phyloP scores from a whole-genome alignment of 139 green algal genomes.

The Diplosphaera chodatii region DNA sequence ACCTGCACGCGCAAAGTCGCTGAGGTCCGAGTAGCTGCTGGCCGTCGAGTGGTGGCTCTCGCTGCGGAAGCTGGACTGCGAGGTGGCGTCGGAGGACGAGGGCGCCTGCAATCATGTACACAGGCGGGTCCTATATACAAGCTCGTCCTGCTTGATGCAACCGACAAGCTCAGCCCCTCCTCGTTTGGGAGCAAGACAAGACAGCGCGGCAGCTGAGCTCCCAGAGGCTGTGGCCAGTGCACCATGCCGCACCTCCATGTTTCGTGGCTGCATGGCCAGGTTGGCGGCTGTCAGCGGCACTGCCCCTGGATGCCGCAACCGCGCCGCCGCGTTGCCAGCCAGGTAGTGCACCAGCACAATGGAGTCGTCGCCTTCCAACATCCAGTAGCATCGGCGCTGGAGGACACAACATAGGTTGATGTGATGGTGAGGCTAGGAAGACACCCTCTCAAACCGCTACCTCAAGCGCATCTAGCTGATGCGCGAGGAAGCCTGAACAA shows the following conservation, averaged over 20 bases:
- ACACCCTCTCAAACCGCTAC: too few relatives aligned
- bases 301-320: background rate
- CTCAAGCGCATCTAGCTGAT: too few relatives aligned
- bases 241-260: background rate
- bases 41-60: background rate
- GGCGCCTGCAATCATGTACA: background rate
- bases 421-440: too few relatives aligned
- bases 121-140: too few relatives aligned
- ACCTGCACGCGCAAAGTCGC: background rate
- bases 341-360: constrained; percentile 53
- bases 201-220: too few relatives aligned
- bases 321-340: background rate
- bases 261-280: background rate
- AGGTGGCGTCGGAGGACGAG: background rate
- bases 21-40: background rate
- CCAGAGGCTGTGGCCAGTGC: too few relatives aligned
- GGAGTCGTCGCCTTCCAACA: constrained; percentile 36
- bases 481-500: too few relatives aligned
- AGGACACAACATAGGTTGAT: constrained; percentile 5
- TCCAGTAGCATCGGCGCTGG: constrained; percentile 61
- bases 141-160: too few relatives aligned
- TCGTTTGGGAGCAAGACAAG: too few relatives aligned
- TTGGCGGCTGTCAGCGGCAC: background rate
- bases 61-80: background rate
- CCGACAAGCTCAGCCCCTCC: too few relatives aligned